Base-by-base conservation (phyloP, 257 asterid genomes). In the Przewalskia tangutica region DNA sequence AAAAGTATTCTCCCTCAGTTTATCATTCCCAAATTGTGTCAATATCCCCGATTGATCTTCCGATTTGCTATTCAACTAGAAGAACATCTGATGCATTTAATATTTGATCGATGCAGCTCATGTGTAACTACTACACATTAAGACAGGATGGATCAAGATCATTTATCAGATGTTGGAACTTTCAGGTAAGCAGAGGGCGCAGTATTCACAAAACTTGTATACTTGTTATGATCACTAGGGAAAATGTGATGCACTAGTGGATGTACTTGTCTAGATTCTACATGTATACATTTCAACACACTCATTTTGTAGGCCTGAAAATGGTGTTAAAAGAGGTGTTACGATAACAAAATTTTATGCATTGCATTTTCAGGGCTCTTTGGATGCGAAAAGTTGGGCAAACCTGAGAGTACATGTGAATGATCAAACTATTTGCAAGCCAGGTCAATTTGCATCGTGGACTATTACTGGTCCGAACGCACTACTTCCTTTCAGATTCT, bases 391-490 rank as follows among this genome's bases (percentile, higher is more conserved):
- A 87, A 92, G 40, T 78, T 96, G 99, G 99, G 90, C 90, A 10
- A 89, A 87, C 89, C 86, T 96, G 91, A 90, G 94, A 83, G 85
- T 85, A 36, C 99, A 96, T 42, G 97, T 92, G 91, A 89, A 91
- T 5, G 99, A 96, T 58, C 92, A 85, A 51, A 91, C 93, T 0
- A 84, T 96, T 32, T 84, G 92, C 93, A 96, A 96, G 85, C 92
- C 98, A 0, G 95, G 99, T 2, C 98, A 96, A 75, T 96, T 88
- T 84, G 97, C 97, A 13, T 96, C 99, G 10, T 96, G 99, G 99
- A 91, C 97, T 4, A 58, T 96, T 13, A 40, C 82, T 2, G 99
- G 92, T n/a, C 89, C 99, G 40, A 91, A 88, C 6, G 96, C 98
- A 46, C 90, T 96, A 82, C 95, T 94, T 60, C 97, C 94, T 50